A percentile compares a stretch with the other conserved stretches of the same genome.
Conservation (phyloP, 2,329 filamentous ascomycete genomes). For the Periconia digitata region DNA sequence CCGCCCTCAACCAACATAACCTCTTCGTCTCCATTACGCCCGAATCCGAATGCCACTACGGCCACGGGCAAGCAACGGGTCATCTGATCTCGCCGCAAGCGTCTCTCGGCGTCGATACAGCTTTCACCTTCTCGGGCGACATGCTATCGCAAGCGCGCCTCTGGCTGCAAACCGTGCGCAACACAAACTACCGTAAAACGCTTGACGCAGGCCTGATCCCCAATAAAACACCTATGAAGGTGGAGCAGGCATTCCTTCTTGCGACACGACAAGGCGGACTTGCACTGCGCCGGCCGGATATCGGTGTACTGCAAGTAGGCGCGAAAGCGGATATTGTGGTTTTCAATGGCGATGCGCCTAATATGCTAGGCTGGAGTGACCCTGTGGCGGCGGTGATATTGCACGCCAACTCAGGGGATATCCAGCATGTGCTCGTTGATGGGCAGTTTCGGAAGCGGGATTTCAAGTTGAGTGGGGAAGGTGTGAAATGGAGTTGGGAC, state of each 20-base stretch:
- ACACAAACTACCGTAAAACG: not conserved
- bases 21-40: not conserved
- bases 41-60: not conserved
- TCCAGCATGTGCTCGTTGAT: conserved; percentile 2
- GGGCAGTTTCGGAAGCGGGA: conserved; percentile 1
- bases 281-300: not conserved
- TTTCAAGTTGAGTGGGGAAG: too few relatives aligned
- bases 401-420: not conserved
- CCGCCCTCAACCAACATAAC: not conserved
- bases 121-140: not conserved
- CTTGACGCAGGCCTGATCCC: not conserved
- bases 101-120: not conserved
- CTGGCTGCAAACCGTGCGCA: not conserved
- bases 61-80: not conserved
- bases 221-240: not conserved
- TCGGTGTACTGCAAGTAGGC: not conserved
- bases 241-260: not conserved
- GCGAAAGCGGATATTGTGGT: conserved; percentile 5
- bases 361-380: not conserved
- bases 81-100: not conserved
- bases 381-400: not conserved
- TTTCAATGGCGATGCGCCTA: not conserved
- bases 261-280: not conserved
- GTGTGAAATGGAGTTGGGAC: too few relatives aligned
- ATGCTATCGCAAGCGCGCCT: not conserved